Evolutionary conservation across 2,329 filamentous ascomycete species (phyloP), one percentile per base, ranked within the genome.

Genomic region (Basipetospora sp.): DNA sequence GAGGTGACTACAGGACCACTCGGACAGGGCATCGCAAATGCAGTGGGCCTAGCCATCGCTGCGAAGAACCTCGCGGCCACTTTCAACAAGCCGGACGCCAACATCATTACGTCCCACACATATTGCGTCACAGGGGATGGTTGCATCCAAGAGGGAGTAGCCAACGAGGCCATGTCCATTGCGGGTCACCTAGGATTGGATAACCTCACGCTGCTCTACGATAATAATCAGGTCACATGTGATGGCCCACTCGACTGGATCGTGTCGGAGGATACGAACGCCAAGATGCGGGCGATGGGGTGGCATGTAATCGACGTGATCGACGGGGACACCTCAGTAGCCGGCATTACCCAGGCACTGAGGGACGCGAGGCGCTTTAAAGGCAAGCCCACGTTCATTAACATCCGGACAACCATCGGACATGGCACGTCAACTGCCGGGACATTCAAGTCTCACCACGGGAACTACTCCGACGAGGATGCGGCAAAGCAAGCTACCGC

Each of bases 1-100:
- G 90, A 98, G 69, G 90, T 98, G 53, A 98, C 90, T 59, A 98
- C 90, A 51, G 90, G 90, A 47, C 90, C 90, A 58, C 82, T 98
- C 42, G 90, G 90, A 48, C 90, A 98, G 68, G 90, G 90, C 73
- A 84, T 98, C 63, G 75, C 78, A 64, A 98, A 96, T 60, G 87
- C 90, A 52, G 90, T 98, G 53, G 90, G 90, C 78, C 77, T 98
- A 53, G 90, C 90, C 58, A 90, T 98, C 57, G 90, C 86, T 44
- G 84, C 96, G 71, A 81, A 81, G 47, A 88, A 98, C 66, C 85
- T 82, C 44, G 84, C 74, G 42, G 90, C 80, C 52, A 71, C 73
- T 57, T 98, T 92, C 78, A 98, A 98, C 80, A 94, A 92, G 75
- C 83, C 87, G 48, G 84, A 80, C 47, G 96, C 80, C 63, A 77